Conservation (phyloP, 2,329 filamentous ascomycete genomes). For the Sporothrix schenckii region DNA sequence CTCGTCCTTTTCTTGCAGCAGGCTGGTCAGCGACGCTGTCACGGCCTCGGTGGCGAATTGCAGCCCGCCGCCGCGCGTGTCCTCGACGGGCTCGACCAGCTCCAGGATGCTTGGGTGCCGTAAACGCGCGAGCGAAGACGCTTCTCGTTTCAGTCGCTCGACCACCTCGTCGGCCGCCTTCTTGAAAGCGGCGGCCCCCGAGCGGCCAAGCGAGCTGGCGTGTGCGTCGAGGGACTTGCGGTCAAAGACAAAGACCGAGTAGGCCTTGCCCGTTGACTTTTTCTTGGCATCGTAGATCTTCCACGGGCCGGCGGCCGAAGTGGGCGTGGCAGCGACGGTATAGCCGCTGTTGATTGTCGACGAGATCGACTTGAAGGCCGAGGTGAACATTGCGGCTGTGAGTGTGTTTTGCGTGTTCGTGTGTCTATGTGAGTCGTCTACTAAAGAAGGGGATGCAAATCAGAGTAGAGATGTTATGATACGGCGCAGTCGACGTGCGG, state of each 20-base stretch:
- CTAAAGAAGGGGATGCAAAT: background rate
- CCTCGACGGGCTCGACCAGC: constrained; percentile 91
- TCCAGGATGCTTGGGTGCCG: constrained; percentile 92
- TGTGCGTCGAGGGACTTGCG: constrained; percentile 78
- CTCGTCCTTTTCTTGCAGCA: constrained; percentile 86
- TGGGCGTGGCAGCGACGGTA: constrained; percentile 72
- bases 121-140: constrained; percentile 81
- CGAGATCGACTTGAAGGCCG: constrained; percentile 88
- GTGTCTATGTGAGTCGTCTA: no score
- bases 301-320: constrained; percentile 88
- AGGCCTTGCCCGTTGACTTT: constrained; percentile 86
- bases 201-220: constrained; percentile 61
- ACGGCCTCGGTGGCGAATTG: constrained; percentile 96
- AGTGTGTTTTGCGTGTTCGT: background rate
- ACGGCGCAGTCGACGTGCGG: constrained; percentile 10
- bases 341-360: constrained; percentile 89
- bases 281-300: constrained; percentile 98
- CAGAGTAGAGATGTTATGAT: background rate
- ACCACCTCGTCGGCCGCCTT: constrained; percentile 85
- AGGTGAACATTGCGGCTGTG: constrained; percentile 76
- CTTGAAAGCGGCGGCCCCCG: constrained; percentile 71
- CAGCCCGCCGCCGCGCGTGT: constrained; percentile 84
- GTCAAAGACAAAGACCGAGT: constrained; percentile 94
- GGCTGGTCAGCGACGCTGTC: constrained; percentile 79
- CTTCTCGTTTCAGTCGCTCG: constrained; percentile 88